A percentile compares a stretch with the other conserved stretches of the same genome.
phyloP scores from a whole-genome alignment of 352 stramenopile species.

The Phytophthora tubulina region DNA sequence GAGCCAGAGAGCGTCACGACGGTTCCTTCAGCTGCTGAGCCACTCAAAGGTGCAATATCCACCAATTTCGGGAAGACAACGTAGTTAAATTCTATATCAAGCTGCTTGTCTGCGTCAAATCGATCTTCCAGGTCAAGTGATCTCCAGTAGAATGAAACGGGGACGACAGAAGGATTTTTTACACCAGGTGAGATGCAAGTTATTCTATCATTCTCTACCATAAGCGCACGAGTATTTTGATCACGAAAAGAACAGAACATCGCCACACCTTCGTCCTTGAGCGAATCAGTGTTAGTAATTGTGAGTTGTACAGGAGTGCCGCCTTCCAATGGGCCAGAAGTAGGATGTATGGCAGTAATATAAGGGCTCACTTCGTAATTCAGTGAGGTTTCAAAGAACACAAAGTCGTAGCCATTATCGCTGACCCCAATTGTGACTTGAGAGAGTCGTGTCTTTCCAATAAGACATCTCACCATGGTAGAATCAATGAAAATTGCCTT shows the following conservation, averaged over 20 bases:
- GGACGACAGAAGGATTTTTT: conserved; percentile 5
- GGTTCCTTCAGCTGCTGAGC: conserved; percentile 35
- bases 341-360: conserved; percentile 40
- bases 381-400: conserved; percentile 21
- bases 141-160: conserved; percentile 46
- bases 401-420: conserved; percentile 55
- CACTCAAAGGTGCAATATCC: conserved; percentile 27
- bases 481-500: conserved; percentile 28
- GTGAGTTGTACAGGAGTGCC: conserved; percentile 43
- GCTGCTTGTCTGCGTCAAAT: conserved; percentile 18
- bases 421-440: conserved; percentile 41
- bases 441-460: conserved; percentile 1
- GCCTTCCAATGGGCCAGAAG: conserved; percentile 40
- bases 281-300: conserved; percentile 13
- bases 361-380: conserved; percentile 27
- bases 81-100: conserved; percentile 40
- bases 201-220: conserved; percentile 19
- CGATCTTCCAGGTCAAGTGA: conserved; percentile 25
- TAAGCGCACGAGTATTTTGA: conserved; percentile 32
- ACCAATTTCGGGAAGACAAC: conserved; percentile 28
- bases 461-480: conserved; percentile 21
- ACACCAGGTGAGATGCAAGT: conserved; percentile 35
- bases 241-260: conserved; percentile 55
- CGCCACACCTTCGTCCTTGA: conserved; percentile 9
- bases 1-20: conserved; percentile 38